Conservation (phyloP, 805 yeast genomes). For the Saccharomycopsis sp. region DNA sequence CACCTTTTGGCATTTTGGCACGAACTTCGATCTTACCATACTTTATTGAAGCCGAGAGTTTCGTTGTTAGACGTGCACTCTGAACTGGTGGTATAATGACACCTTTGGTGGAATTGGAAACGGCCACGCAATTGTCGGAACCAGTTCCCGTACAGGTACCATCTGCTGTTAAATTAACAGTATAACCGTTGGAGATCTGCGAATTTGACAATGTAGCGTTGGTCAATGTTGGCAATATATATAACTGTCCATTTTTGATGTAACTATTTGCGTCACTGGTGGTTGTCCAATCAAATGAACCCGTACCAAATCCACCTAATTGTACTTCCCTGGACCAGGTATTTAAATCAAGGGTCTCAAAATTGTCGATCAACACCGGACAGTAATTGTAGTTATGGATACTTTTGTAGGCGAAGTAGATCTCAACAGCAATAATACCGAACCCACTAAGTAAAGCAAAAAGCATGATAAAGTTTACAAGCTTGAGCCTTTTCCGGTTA, state of each 20-base stretch:
- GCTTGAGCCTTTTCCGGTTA: neutral
- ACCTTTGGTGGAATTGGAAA: neutral
- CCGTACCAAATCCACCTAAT: neutral
- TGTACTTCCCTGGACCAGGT: neutral
- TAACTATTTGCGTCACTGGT: neutral
- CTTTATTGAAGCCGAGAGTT: neutral
- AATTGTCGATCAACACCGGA: neutral
- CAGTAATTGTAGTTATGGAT: neutral
- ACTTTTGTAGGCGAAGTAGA: neutral
- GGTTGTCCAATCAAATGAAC: neutral
- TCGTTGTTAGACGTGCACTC: neutral
- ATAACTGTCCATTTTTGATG: neutral
- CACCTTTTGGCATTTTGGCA: constrained; percentile 1
- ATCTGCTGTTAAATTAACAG: neutral
- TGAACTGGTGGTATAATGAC: neutral
- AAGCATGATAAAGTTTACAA: neutral
- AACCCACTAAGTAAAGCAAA: neutral
- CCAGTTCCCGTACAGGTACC: constrained; percentile 1
- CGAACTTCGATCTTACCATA: neutral
- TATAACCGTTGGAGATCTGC: neutral
- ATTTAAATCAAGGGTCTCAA: neutral
- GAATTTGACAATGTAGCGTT: neutral
- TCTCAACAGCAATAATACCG: neutral
- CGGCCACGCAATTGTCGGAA: neutral
- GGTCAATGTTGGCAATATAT: neutral